Conservation (phyloP, 169 alveolate genomes). For the Eimeria necatrix region DNA sequence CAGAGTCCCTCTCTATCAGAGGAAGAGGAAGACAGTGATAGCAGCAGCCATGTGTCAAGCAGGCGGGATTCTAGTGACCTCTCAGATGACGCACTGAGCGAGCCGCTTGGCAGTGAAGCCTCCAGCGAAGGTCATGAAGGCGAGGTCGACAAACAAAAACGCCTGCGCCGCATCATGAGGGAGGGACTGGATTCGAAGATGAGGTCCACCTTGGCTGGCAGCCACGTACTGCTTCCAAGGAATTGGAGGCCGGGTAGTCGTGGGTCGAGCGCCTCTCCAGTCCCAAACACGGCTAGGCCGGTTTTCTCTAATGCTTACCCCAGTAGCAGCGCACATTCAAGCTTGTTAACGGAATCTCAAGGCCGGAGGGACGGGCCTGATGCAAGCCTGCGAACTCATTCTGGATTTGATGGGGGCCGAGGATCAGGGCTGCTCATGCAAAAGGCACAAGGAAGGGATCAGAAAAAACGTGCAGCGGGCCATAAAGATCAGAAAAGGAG, state of each 20-base stretch:
- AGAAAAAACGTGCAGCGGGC: too few species aligned
- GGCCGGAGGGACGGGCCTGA: too few species aligned
- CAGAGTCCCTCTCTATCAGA: not conserved
- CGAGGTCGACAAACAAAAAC: not conserved
- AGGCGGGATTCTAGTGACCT: not conserved
- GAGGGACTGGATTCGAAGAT: slow-evolving; percentile 1
- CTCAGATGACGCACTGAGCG: not conserved
- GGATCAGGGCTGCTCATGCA: too few species aligned
- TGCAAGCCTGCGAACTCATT: too few species aligned
- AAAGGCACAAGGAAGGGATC: too few species aligned
- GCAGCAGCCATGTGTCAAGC: not conserved
- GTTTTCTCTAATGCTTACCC: too few species aligned
- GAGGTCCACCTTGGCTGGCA: not conserved
- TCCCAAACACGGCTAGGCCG: too few species aligned
- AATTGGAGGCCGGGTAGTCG: not conserved
- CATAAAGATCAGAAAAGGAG: too few species aligned
- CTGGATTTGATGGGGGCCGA: too few species aligned
- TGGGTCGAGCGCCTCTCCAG: too few species aligned
- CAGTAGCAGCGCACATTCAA: too few species aligned
- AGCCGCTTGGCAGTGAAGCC: not conserved
- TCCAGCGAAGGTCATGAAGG: not conserved
- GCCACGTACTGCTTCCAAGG: slow-evolving; percentile 3
- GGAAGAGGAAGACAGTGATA: not conserved
- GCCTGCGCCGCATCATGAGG: not conserved
- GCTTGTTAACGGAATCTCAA: too few species aligned